Evolutionary conservation across 2,329 filamentous ascomycete species (phyloP).

Genomic region (Neophaeococcomyces aloes): DNA sequence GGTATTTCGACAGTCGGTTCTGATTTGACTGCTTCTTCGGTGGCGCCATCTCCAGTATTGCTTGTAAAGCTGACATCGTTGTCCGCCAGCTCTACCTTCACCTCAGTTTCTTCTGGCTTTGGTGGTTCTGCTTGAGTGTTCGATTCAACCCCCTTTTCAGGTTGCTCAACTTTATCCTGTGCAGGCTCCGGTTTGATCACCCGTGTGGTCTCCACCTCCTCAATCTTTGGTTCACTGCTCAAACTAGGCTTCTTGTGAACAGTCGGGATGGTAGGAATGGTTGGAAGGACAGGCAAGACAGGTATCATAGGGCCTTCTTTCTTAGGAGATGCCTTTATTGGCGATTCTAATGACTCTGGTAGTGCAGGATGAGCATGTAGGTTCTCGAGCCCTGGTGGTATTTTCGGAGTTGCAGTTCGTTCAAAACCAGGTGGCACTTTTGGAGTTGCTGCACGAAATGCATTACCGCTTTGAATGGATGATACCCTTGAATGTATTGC

Average conservation of each 20-base stretch:
- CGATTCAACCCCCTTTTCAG: not conserved
- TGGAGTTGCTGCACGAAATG: constrained; percentile 20
- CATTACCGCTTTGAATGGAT: constrained; percentile 22
- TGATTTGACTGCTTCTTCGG: not conserved
- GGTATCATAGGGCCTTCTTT: constrained; percentile 27
- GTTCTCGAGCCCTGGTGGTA: constrained; percentile 21
- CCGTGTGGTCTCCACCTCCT: constrained; percentile 8
- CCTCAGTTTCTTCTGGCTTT: not conserved
- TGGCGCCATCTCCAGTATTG: not conserved
- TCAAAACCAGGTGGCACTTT: constrained; percentile 19
- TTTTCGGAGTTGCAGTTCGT: constrained; percentile 10
- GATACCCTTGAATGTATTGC: constrained; percentile 29
- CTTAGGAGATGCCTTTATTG: constrained; percentile 22
- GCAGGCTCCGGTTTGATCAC: constrained; percentile 13
- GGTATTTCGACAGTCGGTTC: not conserved
- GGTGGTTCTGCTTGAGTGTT: not conserved
- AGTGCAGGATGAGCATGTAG: constrained; percentile 42
- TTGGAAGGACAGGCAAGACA: constrained; percentile 21
- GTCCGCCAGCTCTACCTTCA: not conserved
- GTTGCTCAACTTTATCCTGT: not conserved
- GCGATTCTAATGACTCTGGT: constrained; percentile 40
- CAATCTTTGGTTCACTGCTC: constrained; percentile 21
- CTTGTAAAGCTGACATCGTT: no score
- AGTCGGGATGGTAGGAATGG: constrained; percentile 3
- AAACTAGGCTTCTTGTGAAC: constrained; percentile 10